phyloP scores from a whole-genome alignment of 306 rosid genomes.

The Dryas alaskensis region DNA sequence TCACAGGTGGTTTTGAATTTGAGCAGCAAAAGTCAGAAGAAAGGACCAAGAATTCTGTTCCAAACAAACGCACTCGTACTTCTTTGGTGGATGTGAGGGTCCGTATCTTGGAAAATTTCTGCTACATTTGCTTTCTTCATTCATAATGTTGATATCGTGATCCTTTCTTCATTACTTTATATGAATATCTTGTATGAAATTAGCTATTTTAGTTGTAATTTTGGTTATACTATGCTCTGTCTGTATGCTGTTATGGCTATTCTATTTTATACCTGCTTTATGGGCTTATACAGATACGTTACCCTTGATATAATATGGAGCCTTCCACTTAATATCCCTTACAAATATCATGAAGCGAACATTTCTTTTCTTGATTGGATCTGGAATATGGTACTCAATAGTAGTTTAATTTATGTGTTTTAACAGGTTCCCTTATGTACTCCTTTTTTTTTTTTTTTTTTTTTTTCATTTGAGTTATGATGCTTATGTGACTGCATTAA shows the following conservation, averaged over 20 bases:
- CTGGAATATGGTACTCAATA: not conserved
- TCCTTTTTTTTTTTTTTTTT: not conserved
- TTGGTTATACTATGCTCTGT: not conserved
- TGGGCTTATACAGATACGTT: constrained; percentile 26
- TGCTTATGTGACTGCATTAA: not conserved
- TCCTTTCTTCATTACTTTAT: constrained; percentile 5
- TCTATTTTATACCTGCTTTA: constrained; percentile 5
- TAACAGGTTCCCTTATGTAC: not conserved
- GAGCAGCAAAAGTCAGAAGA: constrained; percentile 94
- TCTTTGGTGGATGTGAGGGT: constrained; percentile 88
- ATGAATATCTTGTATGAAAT: not conserved
- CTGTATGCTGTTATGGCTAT: not conserved
- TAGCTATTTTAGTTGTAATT: not conserved
- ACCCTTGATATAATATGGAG: constrained; percentile 14
- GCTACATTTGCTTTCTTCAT: not conserved
- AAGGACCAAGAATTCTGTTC: constrained; percentile 59
- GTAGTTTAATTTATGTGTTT: constrained; percentile 2
- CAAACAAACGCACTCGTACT: constrained; percentile 94
- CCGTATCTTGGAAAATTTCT: constrained; percentile 20
- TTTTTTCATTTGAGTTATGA: not conserved
- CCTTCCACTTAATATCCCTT: constrained; percentile 26
- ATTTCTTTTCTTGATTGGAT: constrained; percentile 2
- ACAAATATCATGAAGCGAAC: constrained; percentile 24
- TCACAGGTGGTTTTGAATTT: constrained; percentile 66
- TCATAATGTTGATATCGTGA: not conserved